Conservation (phyloP, 202 grass and related monocot species). For the Tripidium arundinaceum region DNA sequence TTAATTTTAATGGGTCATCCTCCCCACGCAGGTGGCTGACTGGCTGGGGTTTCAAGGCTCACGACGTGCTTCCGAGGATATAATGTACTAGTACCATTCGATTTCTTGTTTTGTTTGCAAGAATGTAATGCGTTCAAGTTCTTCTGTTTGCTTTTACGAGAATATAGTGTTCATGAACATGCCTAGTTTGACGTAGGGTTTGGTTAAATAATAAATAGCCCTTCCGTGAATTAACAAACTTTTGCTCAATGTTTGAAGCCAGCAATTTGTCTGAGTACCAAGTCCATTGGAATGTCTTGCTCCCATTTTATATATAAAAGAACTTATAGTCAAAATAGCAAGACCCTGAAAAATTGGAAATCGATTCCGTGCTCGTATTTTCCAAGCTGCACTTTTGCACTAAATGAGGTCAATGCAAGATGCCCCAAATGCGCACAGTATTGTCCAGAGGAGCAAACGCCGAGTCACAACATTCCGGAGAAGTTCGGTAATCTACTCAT, state of each 20-base stretch:
- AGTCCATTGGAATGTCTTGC: neutral
- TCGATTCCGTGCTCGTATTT: neutral
- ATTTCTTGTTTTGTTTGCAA: too few species aligned
- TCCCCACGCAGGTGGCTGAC: too few species aligned
- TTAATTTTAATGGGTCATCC: too few species aligned
- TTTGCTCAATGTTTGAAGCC: too few species aligned
- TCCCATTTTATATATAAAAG: too few species aligned
- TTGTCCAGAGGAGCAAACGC: neutral
- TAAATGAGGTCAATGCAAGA: neutral
- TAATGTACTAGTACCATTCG: too few species aligned
- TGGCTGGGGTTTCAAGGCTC: too few species aligned
- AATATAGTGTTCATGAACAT: neutral
- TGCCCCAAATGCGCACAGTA: neutral
- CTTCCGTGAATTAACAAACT: too few species aligned
- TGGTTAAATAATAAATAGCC: too few species aligned
- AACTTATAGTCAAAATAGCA: neutral
- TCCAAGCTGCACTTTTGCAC: neutral
- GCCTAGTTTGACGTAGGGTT: too few species aligned
- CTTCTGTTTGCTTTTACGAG: neutral
- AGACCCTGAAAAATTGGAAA: neutral
- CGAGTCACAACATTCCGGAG: neutral
- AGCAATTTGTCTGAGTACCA: neutral
- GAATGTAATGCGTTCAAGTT: too few species aligned
- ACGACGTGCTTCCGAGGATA: too few species aligned
- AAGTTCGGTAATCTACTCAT: conserved; percentile 38